Evolutionary conservation across 2,329 filamentous ascomycete species (phyloP).

Genomic region (Nakataea oryzae): DNA sequence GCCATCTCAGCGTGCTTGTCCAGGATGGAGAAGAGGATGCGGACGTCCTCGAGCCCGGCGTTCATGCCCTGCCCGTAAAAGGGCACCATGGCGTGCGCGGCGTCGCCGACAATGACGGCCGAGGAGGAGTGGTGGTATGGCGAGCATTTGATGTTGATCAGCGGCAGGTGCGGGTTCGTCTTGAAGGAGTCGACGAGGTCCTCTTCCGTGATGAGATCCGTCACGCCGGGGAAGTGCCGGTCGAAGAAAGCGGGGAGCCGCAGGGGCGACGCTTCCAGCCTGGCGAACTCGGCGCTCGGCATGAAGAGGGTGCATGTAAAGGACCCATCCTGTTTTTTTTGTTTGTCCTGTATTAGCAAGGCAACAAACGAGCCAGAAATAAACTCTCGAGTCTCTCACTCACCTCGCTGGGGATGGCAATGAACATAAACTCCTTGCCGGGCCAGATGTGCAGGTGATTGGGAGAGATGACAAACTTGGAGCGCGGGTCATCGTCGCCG

Average conservation of each 20-base stretch:
- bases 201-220: slow-evolving; percentile 53
- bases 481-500: slow-evolving; percentile 18
- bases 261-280: slow-evolving; percentile 53
- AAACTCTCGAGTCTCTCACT: too few species aligned
- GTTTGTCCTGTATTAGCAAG: slow-evolving; percentile 24
- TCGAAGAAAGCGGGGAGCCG: slow-evolving; percentile 66
- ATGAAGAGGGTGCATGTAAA: slow-evolving; percentile 95
- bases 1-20: slow-evolving; percentile 49
- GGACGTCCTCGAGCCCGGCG: slow-evolving; percentile 87
- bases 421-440: slow-evolving; percentile 92
- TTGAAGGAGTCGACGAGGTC: slow-evolving; percentile 67
- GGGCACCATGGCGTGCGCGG: slow-evolving; percentile 94
- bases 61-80: slow-evolving; percentile 99
- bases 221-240: slow-evolving; percentile 77
- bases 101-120: slow-evolving; percentile 82
- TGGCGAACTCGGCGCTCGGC: slow-evolving; percentile 56
- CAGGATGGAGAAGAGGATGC: slow-evolving; percentile 72
- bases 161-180: slow-evolving; percentile 76
- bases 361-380: slow-evolving; percentile 12
- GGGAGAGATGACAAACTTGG: slow-evolving; percentile 69
- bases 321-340: slow-evolving; percentile 78
- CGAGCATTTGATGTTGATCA: slow-evolving; percentile 87
- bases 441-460: slow-evolving; percentile 98
- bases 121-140: slow-evolving; percentile 74
- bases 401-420: slow-evolving; percentile 79